Percentiles rank a stretch among this genome's conserved stretches.
phyloP scores from a whole-genome alignment of 768 basidiomycete genomes.

The Psilocybe tampanensis region DNA sequence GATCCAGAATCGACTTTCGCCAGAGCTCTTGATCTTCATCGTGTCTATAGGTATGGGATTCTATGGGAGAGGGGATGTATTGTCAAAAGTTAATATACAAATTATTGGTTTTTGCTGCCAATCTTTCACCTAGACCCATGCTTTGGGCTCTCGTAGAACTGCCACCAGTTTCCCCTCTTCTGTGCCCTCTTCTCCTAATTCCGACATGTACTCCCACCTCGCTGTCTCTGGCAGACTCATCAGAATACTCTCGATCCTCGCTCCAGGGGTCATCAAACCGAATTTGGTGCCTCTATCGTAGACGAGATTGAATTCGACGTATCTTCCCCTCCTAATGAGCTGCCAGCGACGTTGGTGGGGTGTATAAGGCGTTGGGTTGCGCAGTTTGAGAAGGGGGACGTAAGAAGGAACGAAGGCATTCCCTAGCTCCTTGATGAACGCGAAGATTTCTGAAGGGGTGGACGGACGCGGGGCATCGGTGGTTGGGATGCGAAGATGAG shows the following conservation, averaged over 20 bases:
- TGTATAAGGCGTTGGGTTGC: slow-evolving; percentile 56
- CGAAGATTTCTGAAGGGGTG: slow-evolving; percentile 72
- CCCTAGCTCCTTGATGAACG: slow-evolving; percentile 70
- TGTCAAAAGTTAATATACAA: no score
- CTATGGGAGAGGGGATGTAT: no score
- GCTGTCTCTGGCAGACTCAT: slow-evolving; percentile 90
- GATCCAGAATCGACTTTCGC: no score
- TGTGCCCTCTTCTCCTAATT: slow-evolving; percentile 66
- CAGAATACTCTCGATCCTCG: slow-evolving; percentile 86
- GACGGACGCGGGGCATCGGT: slow-evolving; percentile 47
- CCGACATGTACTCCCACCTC: slow-evolving; percentile 88
- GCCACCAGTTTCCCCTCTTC: slow-evolving; percentile 67
- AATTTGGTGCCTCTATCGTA: slow-evolving; percentile 90
- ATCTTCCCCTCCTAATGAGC: slow-evolving; percentile 84
- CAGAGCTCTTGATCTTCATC: no score
- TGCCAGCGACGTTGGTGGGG: slow-evolving; percentile 89
- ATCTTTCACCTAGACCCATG: slow-evolving; percentile 57
- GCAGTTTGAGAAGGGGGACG: slow-evolving; percentile 75
- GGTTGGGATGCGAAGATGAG: slow-evolving; percentile 62
- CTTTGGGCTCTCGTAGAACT: slow-evolving; percentile 60
- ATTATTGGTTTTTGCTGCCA: not conserved
- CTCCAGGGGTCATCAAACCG: slow-evolving; percentile 81
- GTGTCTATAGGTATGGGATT: no score
- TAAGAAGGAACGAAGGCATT: slow-evolving; percentile 89
- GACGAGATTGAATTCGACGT: slow-evolving; percentile 94